These are phyloP conservation scores for Firmiana major DNA, from an alignment of 345 rosid species.

Conservation along the genomic window DNA sequence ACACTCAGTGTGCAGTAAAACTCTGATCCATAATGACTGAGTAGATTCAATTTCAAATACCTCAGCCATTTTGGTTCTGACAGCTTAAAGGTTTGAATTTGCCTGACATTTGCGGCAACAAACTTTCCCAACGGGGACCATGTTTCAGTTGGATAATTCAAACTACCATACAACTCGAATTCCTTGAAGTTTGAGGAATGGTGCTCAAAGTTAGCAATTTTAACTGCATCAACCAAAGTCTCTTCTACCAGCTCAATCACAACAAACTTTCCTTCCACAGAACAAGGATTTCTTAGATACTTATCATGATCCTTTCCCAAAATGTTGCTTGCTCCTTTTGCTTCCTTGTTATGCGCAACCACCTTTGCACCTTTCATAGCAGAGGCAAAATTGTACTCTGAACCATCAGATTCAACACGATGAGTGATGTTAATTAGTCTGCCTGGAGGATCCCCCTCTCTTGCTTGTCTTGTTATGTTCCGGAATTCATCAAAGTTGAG, in stretches of 20 bases:
- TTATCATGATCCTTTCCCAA: conserved; percentile 77
- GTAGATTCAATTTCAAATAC: conserved; percentile 67
- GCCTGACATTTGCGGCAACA: conserved; percentile 70
- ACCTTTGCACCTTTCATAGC: conserved; percentile 81
- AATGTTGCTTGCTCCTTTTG: conserved; percentile 85
- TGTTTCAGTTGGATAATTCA: conserved; percentile 65
- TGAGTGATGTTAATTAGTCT: conserved; percentile 61
- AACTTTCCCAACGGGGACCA: conserved; percentile 66
- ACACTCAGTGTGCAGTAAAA: conserved; percentile 88
- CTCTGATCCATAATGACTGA: conserved; percentile 89
- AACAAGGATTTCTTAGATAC: conserved; percentile 85
- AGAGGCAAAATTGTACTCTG: conserved; percentile 83
- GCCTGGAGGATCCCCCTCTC: conserved; percentile 32
- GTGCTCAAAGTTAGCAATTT: conserved; percentile 85
- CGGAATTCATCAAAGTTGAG: conserved; percentile 65
- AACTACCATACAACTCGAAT: conserved; percentile 71
- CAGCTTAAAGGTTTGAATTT: conserved; percentile 67
- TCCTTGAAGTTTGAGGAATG: conserved; percentile 84
- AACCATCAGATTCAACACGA: conserved; percentile 81
- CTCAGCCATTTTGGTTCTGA: conserved; percentile 89
- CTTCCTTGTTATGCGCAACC: conserved; percentile 82
- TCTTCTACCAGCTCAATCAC: conserved; percentile 86
- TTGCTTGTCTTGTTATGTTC: conserved; percentile 40
- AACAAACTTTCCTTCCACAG: conserved; percentile 64
- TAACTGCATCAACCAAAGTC: conserved; percentile 81